These are phyloP conservation scores for Penicillium egyptiacum DNA, from an alignment of 495 filamentous ascomycete genomes.

Conservation along the genomic window DNA sequence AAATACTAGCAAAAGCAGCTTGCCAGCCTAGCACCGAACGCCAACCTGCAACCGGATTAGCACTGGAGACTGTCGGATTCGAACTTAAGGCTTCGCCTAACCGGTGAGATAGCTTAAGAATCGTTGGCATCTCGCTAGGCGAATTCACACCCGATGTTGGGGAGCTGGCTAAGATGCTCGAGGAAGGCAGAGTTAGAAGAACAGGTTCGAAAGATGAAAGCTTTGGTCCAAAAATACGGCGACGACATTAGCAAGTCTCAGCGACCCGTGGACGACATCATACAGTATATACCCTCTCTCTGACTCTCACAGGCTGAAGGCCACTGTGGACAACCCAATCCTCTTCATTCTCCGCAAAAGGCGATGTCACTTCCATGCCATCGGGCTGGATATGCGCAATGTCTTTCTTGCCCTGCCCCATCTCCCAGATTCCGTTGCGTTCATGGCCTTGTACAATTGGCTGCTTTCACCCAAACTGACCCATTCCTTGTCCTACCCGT, in stretches of 20 bases:
- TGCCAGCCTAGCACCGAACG: slow-evolving; percentile 50
- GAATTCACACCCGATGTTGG: slow-evolving; percentile 44
- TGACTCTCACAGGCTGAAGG: slow-evolving; percentile 32
- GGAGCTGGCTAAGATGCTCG: slow-evolving; percentile 21
- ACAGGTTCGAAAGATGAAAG: background rate
- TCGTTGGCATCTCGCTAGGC: slow-evolving; percentile 42
- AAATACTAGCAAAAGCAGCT: slow-evolving; percentile 35
- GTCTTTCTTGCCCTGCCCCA: slow-evolving; percentile 35
- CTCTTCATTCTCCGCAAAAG: slow-evolving; percentile 28
- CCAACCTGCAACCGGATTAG: slow-evolving; percentile 38
- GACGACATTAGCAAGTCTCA: no score
- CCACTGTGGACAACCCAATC: slow-evolving; percentile 34
- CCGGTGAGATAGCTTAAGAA: slow-evolving; percentile 47
- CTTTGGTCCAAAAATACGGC: background rate
- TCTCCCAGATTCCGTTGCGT: slow-evolving; percentile 54
- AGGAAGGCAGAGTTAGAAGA: background rate
- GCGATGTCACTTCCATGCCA: slow-evolving; percentile 5
- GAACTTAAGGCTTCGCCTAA: slow-evolving; percentile 4
- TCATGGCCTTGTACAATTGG: slow-evolving; percentile 45
- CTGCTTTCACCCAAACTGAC: no score
- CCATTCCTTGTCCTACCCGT: no score
- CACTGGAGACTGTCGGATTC: background rate
- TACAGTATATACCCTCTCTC: slow-evolving; percentile 44
- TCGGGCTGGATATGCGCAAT: slow-evolving; percentile 6
- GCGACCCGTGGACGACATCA: no score